Base-by-base conservation (phyloP, 495 filamentous ascomycete species). In the Durotheca rogersii region DNA sequence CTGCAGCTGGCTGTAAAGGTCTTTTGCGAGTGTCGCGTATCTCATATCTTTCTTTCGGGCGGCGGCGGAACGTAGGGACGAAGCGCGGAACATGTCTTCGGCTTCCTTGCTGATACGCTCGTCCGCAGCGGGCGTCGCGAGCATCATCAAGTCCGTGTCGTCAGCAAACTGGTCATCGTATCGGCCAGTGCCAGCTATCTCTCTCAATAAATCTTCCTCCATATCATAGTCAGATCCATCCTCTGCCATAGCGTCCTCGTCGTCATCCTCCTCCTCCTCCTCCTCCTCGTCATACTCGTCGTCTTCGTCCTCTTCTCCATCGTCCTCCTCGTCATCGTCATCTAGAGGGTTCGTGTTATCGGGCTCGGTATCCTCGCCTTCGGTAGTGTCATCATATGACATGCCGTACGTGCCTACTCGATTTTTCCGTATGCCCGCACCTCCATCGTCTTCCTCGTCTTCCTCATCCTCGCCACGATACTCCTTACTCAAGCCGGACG, bases 21-120 rank as follows among this genome's bases (percentile, higher is more conserved):
- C 73, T 58, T 76, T 81, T 18, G 75, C 79, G 47, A 82, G 71
- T 19, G 66, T 54, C 11, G 73, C 67, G 42, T 74, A 77, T 39
- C 65, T 68, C 27, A 73, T 69, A n/a, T 71, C 64, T n/a, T 69
- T 63, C 36, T 53, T 58, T 44, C 57, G 55, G 6, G 47, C 35
- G 20, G 44, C 53, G 15, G 67, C 58, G 25, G 65, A 65, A 33
- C 68, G 66, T 53, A 72, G 63, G 10, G 72, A 53, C 4, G 74
- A 72, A 20, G 71, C 72, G 12, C 68, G 66, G 51, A 66, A 73
- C 45, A 73, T 74, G 36, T 68, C 67, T 44, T 72, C 69, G 16
- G 66, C 75, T 55, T 75, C 76, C 40, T 55, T 55, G n/a, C 66
- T 64, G 33, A 72, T 63, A 27, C 63, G 66, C 58, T 72, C 70